A percentile compares a stretch with the other conserved stretches of the same genome.
phyloP scores from a whole-genome alignment of 371 early-diverging fungal species.

The Mortierella sp. region DNA sequence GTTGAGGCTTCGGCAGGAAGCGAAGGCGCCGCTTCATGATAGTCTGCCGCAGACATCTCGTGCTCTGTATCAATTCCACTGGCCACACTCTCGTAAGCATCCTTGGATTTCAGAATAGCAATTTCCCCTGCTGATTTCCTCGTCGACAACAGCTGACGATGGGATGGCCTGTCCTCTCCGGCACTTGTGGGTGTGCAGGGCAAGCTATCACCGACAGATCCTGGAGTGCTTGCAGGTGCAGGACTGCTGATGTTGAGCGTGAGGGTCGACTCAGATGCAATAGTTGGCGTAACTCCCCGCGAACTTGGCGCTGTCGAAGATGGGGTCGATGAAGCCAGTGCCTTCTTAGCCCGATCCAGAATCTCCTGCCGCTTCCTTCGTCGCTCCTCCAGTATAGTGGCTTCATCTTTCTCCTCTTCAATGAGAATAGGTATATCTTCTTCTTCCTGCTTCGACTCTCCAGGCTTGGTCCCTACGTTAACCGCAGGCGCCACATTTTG shows the following conservation, averaged over 20 bases:
- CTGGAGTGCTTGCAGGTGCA: slow-evolving; percentile 31
- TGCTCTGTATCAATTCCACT: slow-evolving; percentile 58
- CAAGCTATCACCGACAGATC: slow-evolving; percentile 28
- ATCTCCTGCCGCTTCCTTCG: slow-evolving; percentile 48
- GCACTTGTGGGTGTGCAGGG: slow-evolving; percentile 38
- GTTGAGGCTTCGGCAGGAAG: slow-evolving; percentile 26
- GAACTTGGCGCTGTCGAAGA: slow-evolving; percentile 22
- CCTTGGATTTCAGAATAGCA: slow-evolving; percentile 66
- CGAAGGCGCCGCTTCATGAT: slow-evolving; percentile 60
- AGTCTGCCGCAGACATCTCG: slow-evolving; percentile 73
- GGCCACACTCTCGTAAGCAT: slow-evolving; percentile 59
- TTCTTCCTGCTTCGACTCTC: slow-evolving; percentile 18
- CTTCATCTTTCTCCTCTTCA: slow-evolving; percentile 53
- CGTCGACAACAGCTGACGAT: slow-evolving; percentile 15
- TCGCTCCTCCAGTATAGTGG: slow-evolving; percentile 40
- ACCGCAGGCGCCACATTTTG: background rate
- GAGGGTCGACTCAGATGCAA: slow-evolving; percentile 17
- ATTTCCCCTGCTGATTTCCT: slow-evolving; percentile 56
- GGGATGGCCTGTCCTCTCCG: slow-evolving; percentile 40
- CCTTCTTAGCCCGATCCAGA: slow-evolving; percentile 35
- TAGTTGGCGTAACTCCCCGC: slow-evolving; percentile 9
- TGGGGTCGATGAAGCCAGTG: slow-evolving; percentile 22
- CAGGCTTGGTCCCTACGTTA: slow-evolving; percentile 5
- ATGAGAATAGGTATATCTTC: slow-evolving; percentile 37
- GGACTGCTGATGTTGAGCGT: slow-evolving; percentile 20